A percentile compares a stretch with the other conserved stretches of the same genome.
Conservation (phyloP, 345 rosid species). For the Bruguiera parviflora region DNA sequence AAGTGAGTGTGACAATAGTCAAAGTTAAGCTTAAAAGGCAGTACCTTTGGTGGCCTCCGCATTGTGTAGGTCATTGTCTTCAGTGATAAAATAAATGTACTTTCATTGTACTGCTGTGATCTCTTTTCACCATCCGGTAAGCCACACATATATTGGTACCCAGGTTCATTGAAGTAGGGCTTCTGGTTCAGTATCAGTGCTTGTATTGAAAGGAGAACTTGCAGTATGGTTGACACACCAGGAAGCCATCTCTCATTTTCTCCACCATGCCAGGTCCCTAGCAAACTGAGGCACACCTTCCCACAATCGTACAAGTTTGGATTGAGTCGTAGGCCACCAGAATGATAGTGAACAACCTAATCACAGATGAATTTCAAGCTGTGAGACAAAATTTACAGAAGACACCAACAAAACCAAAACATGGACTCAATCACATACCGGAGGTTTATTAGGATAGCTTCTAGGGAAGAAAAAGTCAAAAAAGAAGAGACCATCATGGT, state of each 20-base stretch:
- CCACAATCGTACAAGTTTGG: constrained; percentile 74
- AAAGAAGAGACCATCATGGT: constrained; percentile 92
- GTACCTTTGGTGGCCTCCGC: constrained; percentile 86
- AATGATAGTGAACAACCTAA: constrained; percentile 68
- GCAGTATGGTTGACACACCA: constrained; percentile 67
- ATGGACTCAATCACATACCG: constrained; percentile 43
- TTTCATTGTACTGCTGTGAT: constrained; percentile 65
- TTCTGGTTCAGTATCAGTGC: constrained; percentile 78
- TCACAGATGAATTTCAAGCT: constrained; percentile 19
- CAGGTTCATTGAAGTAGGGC: constrained; percentile 93
- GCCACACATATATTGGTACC: constrained; percentile 44
- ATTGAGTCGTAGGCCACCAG: constrained; percentile 83
- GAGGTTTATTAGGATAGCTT: constrained; percentile 68
- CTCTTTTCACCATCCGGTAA: constrained; percentile 42
- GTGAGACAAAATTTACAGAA: constrained; percentile 14
- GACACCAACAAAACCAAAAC: not conserved
- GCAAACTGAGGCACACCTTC: constrained; percentile 91
- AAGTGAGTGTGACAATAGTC: not conserved
- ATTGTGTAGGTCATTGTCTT: constrained; percentile 68
- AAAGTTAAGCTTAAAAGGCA: constrained; percentile 3
- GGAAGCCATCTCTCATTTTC: constrained; percentile 86
- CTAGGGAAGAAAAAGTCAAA: constrained; percentile 82
- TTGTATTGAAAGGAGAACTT: constrained; percentile 93
- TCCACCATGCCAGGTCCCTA: constrained; percentile 80
- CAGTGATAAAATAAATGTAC: constrained; percentile 51